Base-by-base conservation (phyloP, 2,329 filamentous ascomycete species). In the Podosphaera xanthii region DNA sequence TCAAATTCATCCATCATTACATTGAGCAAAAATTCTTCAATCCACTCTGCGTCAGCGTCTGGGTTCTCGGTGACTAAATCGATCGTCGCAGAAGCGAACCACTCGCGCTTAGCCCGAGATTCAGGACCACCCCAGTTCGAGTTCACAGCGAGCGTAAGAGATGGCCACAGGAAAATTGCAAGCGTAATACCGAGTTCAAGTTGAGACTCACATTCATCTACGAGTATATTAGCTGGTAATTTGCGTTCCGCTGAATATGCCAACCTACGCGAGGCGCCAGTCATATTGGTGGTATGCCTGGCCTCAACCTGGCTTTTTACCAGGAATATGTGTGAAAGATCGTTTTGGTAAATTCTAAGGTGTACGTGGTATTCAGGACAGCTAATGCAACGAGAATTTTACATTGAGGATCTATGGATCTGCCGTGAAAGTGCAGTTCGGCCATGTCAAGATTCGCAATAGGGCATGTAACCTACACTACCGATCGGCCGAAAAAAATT, bases 1-100 rank as follows among this genome's bases (percentile, higher is more conserved):
- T 95, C 89, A 68, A 97, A 98, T 72, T 98, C 92, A 73, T 97
- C 92, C 62, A 86, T 79, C 84, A 97, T 92, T 62, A 95, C 83
- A 67, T 96, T 87, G 54, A 95, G 75, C 55, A 97, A 75, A 58
- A 94, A 82, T 48, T 84, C 78, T 74, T 97, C 91, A 50, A 96
- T 75, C 65, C 96, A 88, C 63, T 84, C 81, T 22, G 78, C 74
- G 65, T 95, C 86, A 9, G 86, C 82, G 59, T 81, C 75, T 1
- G 80, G 75, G 2, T 75, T 72, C 9, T 75, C 71, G 22, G 67
- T 63, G 65, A 96, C 84, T 62, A 95, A 80, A 34, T 95, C 87
- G 61, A 83, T 84, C 58, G 97, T 77, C 50, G 86, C 86, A 63
- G 89, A 90, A 58, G 87, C 91, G 67, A 98, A 87, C 91, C 90